phyloP scores from a whole-genome alignment of 2,329 filamentous ascomycete genomes.

The Calycina herbarum region DNA sequence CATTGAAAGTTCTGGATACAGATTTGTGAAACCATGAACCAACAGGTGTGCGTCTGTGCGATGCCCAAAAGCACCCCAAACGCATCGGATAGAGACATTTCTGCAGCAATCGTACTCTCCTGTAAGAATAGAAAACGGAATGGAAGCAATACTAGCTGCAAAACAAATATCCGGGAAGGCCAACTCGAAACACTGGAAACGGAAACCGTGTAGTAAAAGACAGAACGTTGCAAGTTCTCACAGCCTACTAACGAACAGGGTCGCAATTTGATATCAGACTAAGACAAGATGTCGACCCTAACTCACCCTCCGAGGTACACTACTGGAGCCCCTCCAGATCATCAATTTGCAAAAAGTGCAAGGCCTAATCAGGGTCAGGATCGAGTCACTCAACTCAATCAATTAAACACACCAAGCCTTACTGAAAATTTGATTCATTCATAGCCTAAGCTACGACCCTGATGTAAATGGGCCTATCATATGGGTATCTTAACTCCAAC shows the following conservation, averaged over 20 bases:
- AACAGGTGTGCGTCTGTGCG: background rate
- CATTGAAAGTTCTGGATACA: background rate
- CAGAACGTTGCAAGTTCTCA: background rate
- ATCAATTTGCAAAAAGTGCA: background rate
- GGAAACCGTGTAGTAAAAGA: background rate
- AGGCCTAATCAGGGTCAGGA: background rate
- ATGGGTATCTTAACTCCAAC: background rate
- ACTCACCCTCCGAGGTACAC: conserved; percentile 8
- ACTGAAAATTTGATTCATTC: background rate
- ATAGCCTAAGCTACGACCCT: background rate
- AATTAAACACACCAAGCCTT: background rate
- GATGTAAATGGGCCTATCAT: background rate
- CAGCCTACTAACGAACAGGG: background rate
- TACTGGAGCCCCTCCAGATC: background rate
- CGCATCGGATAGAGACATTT: background rate
- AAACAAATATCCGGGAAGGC: background rate
- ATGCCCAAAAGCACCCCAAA: background rate
- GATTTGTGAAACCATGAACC: background rate
- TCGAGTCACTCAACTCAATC: background rate
- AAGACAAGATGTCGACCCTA: conserved; percentile 9
- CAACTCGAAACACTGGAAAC: too few relatives aligned
- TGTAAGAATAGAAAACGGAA: background rate
- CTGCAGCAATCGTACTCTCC: background rate
- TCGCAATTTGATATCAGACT: too few relatives aligned
- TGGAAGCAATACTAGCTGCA: background rate